Percentiles rank a stretch among this genome's conserved stretches.
Conservation (phyloP, 768 basidiomycete genomes). For the Dictyophora rubrovolvata region DNA sequence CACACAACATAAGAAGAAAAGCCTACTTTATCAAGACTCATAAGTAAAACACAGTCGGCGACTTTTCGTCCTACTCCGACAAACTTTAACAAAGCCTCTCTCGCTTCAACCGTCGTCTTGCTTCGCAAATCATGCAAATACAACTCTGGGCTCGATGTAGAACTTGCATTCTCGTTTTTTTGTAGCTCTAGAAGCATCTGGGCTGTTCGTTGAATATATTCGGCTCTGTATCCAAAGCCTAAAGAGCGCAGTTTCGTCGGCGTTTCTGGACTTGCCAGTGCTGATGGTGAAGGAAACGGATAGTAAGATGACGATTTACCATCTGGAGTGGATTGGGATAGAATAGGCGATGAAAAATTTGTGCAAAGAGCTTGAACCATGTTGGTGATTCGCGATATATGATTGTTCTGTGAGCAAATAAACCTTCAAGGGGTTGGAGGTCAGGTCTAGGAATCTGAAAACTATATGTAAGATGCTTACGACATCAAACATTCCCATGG, state of each 20-base stretch:
- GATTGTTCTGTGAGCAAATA: slow-evolving; percentile 97
- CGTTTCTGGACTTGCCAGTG: slow-evolving; percentile 48
- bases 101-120: slow-evolving; percentile 43
- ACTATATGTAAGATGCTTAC: slow-evolving; percentile 37
- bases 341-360: slow-evolving; percentile 61
- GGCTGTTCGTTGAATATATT: slow-evolving; percentile 78
- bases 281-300: slow-evolving; percentile 76
- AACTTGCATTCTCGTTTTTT: slow-evolving; percentile 26
- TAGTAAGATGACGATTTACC: slow-evolving; percentile 40
- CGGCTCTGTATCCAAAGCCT: slow-evolving; percentile 93
- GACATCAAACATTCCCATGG: slow-evolving; percentile 94
- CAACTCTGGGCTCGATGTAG: slow-evolving; percentile 33
- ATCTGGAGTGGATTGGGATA: slow-evolving; percentile 34
- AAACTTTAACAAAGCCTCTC: slow-evolving; percentile 68
- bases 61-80: slow-evolving; percentile 94
- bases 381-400: slow-evolving; percentile 86
- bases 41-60: slow-evolving; percentile 86
- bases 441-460: no score
- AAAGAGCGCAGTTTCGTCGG: slow-evolving; percentile 59
- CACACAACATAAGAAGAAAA: not conserved
- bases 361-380: slow-evolving; percentile 81
- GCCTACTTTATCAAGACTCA: slow-evolving; percentile 82
- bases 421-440: slow-evolving; percentile 42
- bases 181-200: slow-evolving; percentile 60
- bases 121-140: slow-evolving; percentile 51